A percentile compares a stretch with the other conserved stretches of the same genome.
Conservation (phyloP, 1,139 yeast species). For the Yamadazyma atmosphaerica region DNA sequence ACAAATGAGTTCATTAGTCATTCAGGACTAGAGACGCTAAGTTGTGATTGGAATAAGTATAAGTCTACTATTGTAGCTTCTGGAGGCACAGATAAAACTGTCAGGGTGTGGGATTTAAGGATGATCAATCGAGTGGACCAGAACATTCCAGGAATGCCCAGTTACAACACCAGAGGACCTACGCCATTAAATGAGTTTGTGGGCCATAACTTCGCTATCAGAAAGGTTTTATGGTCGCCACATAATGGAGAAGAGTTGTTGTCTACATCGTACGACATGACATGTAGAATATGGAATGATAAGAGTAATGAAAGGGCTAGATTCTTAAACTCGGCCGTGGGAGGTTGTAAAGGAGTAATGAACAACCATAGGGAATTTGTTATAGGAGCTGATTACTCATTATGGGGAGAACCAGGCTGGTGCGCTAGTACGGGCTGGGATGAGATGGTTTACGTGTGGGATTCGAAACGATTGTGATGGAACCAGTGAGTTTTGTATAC, state of each 20-base stretch:
- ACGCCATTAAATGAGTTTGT: conserved; percentile 75
- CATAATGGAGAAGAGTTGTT: conserved; percentile 71
- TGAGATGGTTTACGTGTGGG: conserved; percentile 93
- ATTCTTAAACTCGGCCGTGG: conserved; percentile 34
- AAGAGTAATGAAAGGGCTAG: conserved; percentile 55
- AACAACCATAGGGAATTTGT: conserved; percentile 82
- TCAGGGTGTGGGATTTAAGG: conserved; percentile 86
- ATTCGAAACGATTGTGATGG: conserved; percentile 42
- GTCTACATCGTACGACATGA: conserved; percentile 90
- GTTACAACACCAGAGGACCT: conserved; percentile 53
- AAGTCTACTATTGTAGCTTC: conserved; percentile 76
- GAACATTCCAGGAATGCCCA: conserved; percentile 27
- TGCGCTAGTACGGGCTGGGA: conserved; percentile 97
- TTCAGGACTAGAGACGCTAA: conserved; percentile 75
- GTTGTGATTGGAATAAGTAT: conserved; percentile 91
- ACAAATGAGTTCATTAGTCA: conserved; percentile 68
- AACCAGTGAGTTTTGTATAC: background rate
- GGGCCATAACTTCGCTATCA: conserved; percentile 89
- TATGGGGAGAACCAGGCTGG: conserved; percentile 98
- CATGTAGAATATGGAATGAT: conserved; percentile 84
- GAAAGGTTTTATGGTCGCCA: conserved; percentile 87
- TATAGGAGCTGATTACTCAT: conserved; percentile 91
- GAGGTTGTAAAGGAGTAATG: conserved; percentile 59
- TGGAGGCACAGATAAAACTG: conserved; percentile 84
- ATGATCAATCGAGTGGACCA: conserved; percentile 53